Evolutionary conservation across 768 basidiomycete species (phyloP).

Genomic region (Rhizopogon rudus): DNA sequence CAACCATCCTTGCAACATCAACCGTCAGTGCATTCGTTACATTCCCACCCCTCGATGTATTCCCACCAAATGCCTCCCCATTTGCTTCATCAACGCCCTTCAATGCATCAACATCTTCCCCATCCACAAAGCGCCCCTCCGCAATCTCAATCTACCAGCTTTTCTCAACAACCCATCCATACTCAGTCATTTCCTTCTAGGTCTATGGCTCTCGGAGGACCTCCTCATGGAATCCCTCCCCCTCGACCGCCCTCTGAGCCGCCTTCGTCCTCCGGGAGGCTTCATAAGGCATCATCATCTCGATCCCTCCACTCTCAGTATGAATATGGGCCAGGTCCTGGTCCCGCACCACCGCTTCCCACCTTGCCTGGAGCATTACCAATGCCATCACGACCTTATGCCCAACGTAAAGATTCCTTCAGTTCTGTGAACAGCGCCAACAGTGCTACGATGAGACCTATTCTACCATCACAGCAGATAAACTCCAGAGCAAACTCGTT

Average conservation of each 20-base stretch:
- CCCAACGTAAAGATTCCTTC: slow-evolving; percentile 15
- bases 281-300: slow-evolving; percentile 53
- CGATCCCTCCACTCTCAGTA: slow-evolving; percentile 54
- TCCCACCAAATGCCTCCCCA: slow-evolving; percentile 19
- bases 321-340: slow-evolving; percentile 32
- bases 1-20: slow-evolving; percentile 14
- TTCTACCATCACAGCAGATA: slow-evolving; percentile 61
- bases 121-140: slow-evolving; percentile 10
- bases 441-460: slow-evolving; percentile 40
- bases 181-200: slow-evolving; percentile 8
- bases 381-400: slow-evolving; percentile 22
- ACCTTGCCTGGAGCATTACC: slow-evolving; percentile 29
- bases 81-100: slow-evolving; percentile 8
- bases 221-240: slow-evolving; percentile 20
- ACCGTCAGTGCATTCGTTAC: slow-evolving; percentile 21
- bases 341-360: slow-evolving; percentile 33
- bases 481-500: slow-evolving; percentile 48
- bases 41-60: slow-evolving; percentile 17
- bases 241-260: slow-evolving; percentile 48
- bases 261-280: slow-evolving; percentile 14
- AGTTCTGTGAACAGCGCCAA: slow-evolving; percentile 2
- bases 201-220: slow-evolving; percentile 9
- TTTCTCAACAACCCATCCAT: slow-evolving; percentile 6
- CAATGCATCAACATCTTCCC: slow-evolving; percentile 7
- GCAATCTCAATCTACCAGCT: slow-evolving; percentile 16